These are phyloP conservation scores for Podospora pseudocomata DNA, from an alignment of 495 filamentous ascomycete species.

Conservation along the genomic window DNA sequence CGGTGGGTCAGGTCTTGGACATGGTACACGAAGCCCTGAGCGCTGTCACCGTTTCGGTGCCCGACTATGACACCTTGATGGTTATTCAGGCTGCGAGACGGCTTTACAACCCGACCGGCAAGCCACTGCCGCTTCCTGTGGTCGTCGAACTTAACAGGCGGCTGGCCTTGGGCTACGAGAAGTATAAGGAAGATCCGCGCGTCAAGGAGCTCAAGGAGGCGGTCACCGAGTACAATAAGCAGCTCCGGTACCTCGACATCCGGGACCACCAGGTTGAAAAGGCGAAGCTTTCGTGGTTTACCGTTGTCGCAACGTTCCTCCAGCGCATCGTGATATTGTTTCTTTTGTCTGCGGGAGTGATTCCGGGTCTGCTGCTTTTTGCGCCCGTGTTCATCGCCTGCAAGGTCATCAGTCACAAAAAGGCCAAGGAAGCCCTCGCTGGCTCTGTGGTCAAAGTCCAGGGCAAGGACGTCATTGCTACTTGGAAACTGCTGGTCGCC, in stretches of 20 bases:
- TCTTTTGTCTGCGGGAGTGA: slow-evolving; percentile 71
- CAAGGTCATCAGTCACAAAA: slow-evolving; percentile 85
- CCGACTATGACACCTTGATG: slow-evolving; percentile 97
- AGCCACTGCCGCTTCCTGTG: slow-evolving; percentile 88
- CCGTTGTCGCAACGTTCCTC: slow-evolving; percentile 70
- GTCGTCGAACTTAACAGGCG: slow-evolving; percentile 95
- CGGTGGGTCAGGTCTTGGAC: slow-evolving; percentile 76
- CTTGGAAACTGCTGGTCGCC: slow-evolving; percentile 95
- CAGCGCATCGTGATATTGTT: slow-evolving; percentile 76
- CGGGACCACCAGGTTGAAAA: slow-evolving; percentile 96
- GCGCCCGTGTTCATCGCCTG: slow-evolving; percentile 85
- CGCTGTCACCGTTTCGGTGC: slow-evolving; percentile 86
- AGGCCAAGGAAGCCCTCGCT: slow-evolving; percentile 85
- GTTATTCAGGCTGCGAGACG: slow-evolving; percentile 93
- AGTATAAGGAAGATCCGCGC: slow-evolving; percentile 87
- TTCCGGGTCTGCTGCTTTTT: slow-evolving; percentile 87
- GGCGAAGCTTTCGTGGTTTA: slow-evolving; percentile 72
- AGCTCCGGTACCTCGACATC: slow-evolving; percentile 78
- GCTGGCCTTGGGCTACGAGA: slow-evolving; percentile 84
- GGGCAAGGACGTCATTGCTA: slow-evolving; percentile 92
- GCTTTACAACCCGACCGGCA: slow-evolving; percentile 89
- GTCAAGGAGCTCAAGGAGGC: slow-evolving; percentile 74
- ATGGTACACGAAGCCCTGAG: slow-evolving; percentile 80
- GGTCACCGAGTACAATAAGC: slow-evolving; percentile 82
- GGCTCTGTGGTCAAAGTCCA: slow-evolving; percentile 92